A percentile compares a stretch with the other conserved stretches of the same genome.
phyloP scores from a whole-genome alignment of 1,284 basidiomycete genomes.

The Erythrobasidium hasegawianum region DNA sequence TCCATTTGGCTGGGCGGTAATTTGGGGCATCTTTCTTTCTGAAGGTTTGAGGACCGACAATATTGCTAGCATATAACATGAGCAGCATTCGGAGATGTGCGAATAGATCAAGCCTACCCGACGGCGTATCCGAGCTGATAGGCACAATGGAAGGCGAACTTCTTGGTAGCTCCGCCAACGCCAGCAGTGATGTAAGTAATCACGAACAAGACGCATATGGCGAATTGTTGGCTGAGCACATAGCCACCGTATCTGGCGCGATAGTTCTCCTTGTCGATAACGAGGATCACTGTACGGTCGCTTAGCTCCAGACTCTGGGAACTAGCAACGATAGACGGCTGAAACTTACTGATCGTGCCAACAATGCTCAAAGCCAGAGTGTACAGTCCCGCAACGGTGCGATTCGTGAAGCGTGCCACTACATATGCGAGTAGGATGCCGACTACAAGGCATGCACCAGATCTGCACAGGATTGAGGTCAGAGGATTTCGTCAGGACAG shows the following conservation, averaged over 20 bases:
- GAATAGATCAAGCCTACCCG: too few species aligned
- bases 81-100: too few species aligned
- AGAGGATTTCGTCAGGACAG: too few species aligned
- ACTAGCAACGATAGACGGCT: too few species aligned
- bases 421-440: conserved; percentile 21
- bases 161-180: conserved; percentile 45
- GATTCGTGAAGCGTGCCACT: conserved; percentile 39
- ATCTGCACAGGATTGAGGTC: conserved; percentile 7
- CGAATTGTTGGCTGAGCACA: conserved; percentile 4
- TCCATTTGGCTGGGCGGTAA: conserved; percentile 46
- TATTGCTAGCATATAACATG: too few species aligned
- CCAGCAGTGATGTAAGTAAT: conserved; percentile 38
- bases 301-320: not conserved
- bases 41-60: conserved; percentile 44
- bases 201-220: conserved; percentile 37
- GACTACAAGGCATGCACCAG: conserved; percentile 42
- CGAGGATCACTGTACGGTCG: conserved; percentile 1
- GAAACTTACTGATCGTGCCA: conserved; percentile 1
- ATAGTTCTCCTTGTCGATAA: too few species aligned
- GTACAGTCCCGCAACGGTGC: conserved; percentile 37
- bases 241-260: too few species aligned
- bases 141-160: conserved; percentile 44
- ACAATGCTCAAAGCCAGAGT: conserved; percentile 1
- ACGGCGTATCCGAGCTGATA: conserved; percentile 45
- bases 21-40: conserved; percentile 38